Evolutionary conservation across 495 filamentous ascomycete genomes (phyloP).

Genomic region (Penicillium maclennaniae): DNA sequence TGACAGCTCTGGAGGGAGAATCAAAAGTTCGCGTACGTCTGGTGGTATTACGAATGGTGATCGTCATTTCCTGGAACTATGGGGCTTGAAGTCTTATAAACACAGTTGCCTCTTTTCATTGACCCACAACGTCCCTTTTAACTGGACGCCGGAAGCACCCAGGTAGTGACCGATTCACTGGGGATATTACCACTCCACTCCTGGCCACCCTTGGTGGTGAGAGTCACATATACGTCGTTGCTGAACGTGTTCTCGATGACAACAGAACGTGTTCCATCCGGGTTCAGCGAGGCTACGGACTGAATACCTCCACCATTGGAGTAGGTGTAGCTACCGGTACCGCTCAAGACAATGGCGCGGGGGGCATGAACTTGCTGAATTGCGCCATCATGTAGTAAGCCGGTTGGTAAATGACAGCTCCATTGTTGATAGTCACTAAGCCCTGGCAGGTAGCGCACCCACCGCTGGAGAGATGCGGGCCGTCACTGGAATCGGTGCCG

Average conservation of each 20-base stretch:
- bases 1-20: too few relatives aligned
- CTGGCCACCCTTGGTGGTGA: constrained; percentile 40
- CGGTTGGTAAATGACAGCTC: constrained; percentile 41
- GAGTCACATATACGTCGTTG: constrained; percentile 47
- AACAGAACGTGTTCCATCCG: constrained; percentile 48
- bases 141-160: constrained; percentile 41
- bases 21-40: too few relatives aligned
- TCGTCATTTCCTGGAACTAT: background rate
- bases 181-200: constrained; percentile 50
- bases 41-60: too few relatives aligned
- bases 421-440: constrained; percentile 44
- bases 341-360: constrained; percentile 43
- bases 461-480: constrained; percentile 47
- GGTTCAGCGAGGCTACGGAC: constrained; percentile 48
- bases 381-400: constrained; percentile 58
- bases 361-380: constrained; percentile 54
- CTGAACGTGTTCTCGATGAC: constrained; percentile 52
- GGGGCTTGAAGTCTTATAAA: background rate
- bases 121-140: background rate
- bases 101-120: too few relatives aligned
- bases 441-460: constrained; percentile 49
- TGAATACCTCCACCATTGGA: constrained; percentile 40
- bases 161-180: constrained; percentile 48
- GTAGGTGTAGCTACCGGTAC: constrained; percentile 47
- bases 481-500: constrained; percentile 47